Evolutionary conservation across 2,329 filamentous ascomycete species (phyloP).

Genomic region (Rachicladosporium sp.): DNA sequence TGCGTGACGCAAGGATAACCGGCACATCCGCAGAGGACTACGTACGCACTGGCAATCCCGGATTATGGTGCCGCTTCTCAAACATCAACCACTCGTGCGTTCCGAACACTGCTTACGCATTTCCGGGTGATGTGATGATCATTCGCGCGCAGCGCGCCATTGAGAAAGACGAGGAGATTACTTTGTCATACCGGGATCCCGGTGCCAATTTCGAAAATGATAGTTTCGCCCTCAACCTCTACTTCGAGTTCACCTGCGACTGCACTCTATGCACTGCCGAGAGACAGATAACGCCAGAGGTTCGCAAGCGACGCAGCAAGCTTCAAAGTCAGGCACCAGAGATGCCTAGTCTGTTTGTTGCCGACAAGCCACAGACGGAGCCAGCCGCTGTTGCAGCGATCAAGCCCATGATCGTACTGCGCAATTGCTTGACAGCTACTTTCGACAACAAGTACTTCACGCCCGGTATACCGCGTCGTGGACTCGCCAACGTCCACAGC

Average conservation of each 20-base stretch:
- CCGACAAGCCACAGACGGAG: too few relatives aligned
- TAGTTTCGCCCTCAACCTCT: background rate
- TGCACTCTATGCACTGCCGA: conserved; percentile 1
- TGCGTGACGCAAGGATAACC: conserved; percentile 7
- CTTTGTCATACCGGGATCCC: too few relatives aligned
- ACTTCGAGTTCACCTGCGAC: background rate
- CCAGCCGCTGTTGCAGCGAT: background rate
- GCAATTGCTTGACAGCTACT: background rate
- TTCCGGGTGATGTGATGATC: conserved; percentile 44
- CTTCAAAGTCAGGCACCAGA: background rate
- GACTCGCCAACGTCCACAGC: background rate
- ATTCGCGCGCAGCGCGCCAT: conserved; percentile 37
- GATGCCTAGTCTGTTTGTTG: too few relatives aligned
- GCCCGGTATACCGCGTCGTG: background rate
- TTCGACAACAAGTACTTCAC: background rate
- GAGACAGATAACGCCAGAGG: background rate
- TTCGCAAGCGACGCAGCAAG: background rate
- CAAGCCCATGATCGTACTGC: background rate
- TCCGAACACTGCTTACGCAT: conserved; percentile 34
- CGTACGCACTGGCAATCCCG: conserved; percentile 10
- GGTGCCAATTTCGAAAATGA: conserved; percentile 7
- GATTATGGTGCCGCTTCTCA: conserved; percentile 39
- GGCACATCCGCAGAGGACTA: too few relatives aligned
- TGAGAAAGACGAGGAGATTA: conserved; percentile 33
- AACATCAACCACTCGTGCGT: conserved; percentile 43